Percentiles rank a stretch among this genome's conserved stretches.
These are phyloP conservation scores for Cantharellus cinnabarinus DNA, from an alignment of 768 basidiomycete species.

Conservation along the genomic window DNA sequence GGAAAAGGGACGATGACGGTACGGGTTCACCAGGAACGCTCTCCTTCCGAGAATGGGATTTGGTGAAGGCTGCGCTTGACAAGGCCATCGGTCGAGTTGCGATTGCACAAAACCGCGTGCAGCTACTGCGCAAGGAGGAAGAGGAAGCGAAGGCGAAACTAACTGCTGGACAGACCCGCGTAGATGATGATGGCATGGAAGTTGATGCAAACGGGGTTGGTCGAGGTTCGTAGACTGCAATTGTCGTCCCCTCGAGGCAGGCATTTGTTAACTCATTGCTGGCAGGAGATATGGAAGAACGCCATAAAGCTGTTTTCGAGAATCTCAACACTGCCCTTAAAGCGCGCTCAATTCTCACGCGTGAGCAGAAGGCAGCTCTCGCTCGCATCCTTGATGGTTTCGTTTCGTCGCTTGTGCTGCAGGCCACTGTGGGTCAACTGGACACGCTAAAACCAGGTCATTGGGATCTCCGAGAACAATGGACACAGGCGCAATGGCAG, in stretches of 20 bases:
- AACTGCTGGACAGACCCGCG: constrained; percentile 19
- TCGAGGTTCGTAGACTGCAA: constrained; percentile 1
- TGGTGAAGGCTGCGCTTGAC: constrained; percentile 62
- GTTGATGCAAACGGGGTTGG: constrained; percentile 49
- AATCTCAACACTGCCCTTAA: constrained; percentile 52
- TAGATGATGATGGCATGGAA: constrained; percentile 25
- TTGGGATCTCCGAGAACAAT: constrained; percentile 50
- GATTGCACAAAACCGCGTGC: constrained; percentile 53
- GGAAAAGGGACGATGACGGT: constrained; percentile 16
- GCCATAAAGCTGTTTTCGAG: constrained; percentile 29
- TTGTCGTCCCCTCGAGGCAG: neutral
- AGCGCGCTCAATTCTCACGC: constrained; percentile 49
- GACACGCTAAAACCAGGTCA: constrained; percentile 41
- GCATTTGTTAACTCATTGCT: neutral
- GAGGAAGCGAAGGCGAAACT: constrained; percentile 57
- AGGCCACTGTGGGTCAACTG: constrained; percentile 31
- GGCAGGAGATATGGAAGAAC: constrained; percentile 19
- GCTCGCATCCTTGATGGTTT: constrained; percentile 61
- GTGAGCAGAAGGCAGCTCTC: constrained; percentile 57
- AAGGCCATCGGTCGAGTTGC: constrained; percentile 81
- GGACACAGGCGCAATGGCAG: constrained; percentile 60
- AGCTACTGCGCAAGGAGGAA: constrained; percentile 63
- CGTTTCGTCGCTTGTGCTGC: constrained; percentile 32
- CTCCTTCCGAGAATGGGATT: constrained; percentile 53
- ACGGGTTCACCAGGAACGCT: neutral